Evolutionary conservation across 1,284 basidiomycete species (phyloP).

Genomic region (Thecaphora frezii): DNA sequence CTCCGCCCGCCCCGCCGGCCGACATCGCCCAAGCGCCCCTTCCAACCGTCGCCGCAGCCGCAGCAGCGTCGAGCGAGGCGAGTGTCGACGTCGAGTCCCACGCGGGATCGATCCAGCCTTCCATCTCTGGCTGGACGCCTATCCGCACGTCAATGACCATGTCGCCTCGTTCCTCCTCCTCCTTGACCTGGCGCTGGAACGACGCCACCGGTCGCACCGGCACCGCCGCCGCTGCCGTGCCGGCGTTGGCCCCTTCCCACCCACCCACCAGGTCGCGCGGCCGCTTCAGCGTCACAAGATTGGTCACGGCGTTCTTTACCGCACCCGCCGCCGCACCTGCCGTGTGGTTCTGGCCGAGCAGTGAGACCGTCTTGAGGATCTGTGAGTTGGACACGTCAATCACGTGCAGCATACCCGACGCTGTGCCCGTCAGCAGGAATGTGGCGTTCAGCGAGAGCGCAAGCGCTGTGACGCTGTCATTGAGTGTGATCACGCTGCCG

Average conservation of each 20-base stretch:
- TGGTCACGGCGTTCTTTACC: slow-evolving; percentile 41
- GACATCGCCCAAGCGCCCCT: background rate
- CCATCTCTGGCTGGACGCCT: slow-evolving; percentile 3
- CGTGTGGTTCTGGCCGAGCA: slow-evolving; percentile 30
- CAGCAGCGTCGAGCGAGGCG: background rate
- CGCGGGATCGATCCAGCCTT: slow-evolving; percentile 23
- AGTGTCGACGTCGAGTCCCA: slow-evolving; percentile 13
- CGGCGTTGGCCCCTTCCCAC: slow-evolving; percentile 19
- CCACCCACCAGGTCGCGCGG: slow-evolving; percentile 35
- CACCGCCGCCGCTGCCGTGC: slow-evolving; percentile 9
- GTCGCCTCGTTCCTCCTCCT: background rate
- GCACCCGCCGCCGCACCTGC: slow-evolving; percentile 11
- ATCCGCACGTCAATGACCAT: background rate
- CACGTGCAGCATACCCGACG: slow-evolving; percentile 69
- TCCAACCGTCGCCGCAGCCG: background rate
- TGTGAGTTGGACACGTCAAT: slow-evolving; percentile 90
- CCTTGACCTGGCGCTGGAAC: slow-evolving; percentile 6
- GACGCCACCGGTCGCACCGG: slow-evolving; percentile 24
- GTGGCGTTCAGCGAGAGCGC: slow-evolving; percentile 74
- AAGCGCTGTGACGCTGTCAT: slow-evolving; percentile 66
- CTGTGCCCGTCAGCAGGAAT: slow-evolving; percentile 61
- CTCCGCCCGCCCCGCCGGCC: background rate
- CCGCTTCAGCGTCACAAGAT: slow-evolving; percentile 23
- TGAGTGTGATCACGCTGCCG: slow-evolving; percentile 20
- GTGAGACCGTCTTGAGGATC: slow-evolving; percentile 71